Base-by-base conservation (phyloP, 2,329 filamentous ascomycete species). In the Xylariaceae sp. region DNA sequence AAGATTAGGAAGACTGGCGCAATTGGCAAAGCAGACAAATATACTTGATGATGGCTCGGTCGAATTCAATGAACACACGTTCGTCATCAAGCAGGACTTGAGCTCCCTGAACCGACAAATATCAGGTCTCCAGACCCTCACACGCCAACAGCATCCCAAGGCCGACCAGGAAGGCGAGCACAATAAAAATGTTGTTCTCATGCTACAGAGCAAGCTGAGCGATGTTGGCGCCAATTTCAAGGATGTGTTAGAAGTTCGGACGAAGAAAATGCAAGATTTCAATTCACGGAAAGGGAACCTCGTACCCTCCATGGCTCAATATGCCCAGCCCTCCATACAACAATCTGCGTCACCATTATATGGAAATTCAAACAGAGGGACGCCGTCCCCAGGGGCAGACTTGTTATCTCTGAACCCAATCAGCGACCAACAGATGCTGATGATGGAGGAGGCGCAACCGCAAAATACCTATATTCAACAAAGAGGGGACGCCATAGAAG, bases 21-120 rank as follows among this genome's bases (percentile, higher is more conserved):
- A 95, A 64, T 71, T 98, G 61, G 93, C 93, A n/a, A 91, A 89
- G 65, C 83, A 91, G 59, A 94, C 95, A 68, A 95, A 93, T 9
- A 81, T 98, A 33, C 98, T 98, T 63, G 93, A 98, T 65, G 93
- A 98, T 69, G 81, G 88, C 62, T 89, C 93, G 0, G 87, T 96
- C 41, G 93, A 98, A 67, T 96, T 97, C 64, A 93, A 93, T 64
- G 89, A 97, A 66, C 80, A 96, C 63, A 96, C 90, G 7, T 96
- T 90, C 60, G 87, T 97, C 60, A 96, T 97, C 73, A 97, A 97
- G 70, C 91, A 97, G 72, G 91, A 97, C 59, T 79, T 97, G 39
- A 88, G 89, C 1, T 81, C 73, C 9, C 64, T 81, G 17, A 97
- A 96, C 66, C 82, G 89, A 52, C 87, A 95, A 60, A 97, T 97